A percentile compares a stretch with the other conserved stretches of the same genome.
These are phyloP conservation scores for Colletotrichum tanaceti DNA, from an alignment of 2,329 filamentous ascomycete genomes.

Conservation along the genomic window DNA sequence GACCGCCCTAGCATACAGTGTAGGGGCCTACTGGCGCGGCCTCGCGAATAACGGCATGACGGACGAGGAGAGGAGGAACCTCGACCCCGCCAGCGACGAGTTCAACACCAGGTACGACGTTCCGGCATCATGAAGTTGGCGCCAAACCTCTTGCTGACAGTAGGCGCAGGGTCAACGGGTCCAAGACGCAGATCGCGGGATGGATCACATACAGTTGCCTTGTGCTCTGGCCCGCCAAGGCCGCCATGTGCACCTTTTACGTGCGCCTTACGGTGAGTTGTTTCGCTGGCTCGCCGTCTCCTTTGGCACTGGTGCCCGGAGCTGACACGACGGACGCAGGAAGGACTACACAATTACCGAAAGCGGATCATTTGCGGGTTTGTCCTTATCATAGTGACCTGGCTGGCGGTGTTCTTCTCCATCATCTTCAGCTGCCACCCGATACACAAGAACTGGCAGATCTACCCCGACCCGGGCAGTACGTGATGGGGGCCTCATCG, in stretches of 20 bases:
- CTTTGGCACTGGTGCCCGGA: too few species aligned
- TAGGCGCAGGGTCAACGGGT: constrained; percentile 57
- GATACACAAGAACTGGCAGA: constrained; percentile 63
- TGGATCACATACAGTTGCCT: constrained; percentile 61
- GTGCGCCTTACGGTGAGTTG: constrained; percentile 58
- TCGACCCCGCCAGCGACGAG: constrained; percentile 59
- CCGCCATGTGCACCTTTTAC: constrained; percentile 65
- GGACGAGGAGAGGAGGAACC: constrained; percentile 56
- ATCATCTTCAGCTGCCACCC: constrained; percentile 62
- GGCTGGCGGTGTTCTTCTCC: constrained; percentile 57
- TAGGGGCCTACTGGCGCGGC: constrained; percentile 56
- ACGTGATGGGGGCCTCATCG: constrained; percentile 44
- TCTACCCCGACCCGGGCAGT: constrained; percentile 64
- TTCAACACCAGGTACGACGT: constrained; percentile 52
- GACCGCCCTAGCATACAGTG: constrained; percentile 48
- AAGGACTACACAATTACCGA: constrained; percentile 41
- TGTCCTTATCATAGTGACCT: constrained; percentile 56
- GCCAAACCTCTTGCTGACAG: background rate
- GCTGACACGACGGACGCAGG: constrained; percentile 25
- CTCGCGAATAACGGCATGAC: constrained; percentile 70
- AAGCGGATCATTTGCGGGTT: constrained; percentile 58
- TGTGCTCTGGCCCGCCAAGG: constrained; percentile 64
- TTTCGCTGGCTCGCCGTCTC: too few species aligned
- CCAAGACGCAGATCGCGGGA: constrained; percentile 64
- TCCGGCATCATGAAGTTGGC: background rate